Conservation (phyloP, 306 rosid species). For the Malus sylvestris region DNA sequence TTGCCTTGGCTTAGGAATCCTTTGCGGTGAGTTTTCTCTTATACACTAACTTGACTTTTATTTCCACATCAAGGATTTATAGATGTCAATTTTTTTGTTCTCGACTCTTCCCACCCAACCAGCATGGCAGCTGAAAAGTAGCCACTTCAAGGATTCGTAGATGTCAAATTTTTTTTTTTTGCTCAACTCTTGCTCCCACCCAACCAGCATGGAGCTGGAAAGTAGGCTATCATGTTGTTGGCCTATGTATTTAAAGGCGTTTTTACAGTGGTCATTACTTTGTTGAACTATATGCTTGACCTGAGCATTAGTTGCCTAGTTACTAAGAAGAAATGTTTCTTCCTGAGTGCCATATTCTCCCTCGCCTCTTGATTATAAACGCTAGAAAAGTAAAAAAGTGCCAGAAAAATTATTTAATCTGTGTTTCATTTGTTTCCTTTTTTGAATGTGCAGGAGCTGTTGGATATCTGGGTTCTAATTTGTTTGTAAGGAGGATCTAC, state of each 20-base stretch:
- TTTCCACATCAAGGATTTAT: background rate
- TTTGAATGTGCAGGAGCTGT: conserved; percentile 74
- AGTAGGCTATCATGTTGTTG: background rate
- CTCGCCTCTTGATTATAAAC: background rate
- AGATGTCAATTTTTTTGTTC: background rate
- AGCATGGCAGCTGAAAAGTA: background rate
- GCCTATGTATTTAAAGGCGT: background rate
- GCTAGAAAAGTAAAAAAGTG: background rate
- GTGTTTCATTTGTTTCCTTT: background rate
- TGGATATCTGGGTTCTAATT: conserved; percentile 90
- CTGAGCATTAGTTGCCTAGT: background rate
- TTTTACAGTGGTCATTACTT: background rate
- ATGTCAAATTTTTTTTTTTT: background rate
- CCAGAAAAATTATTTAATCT: background rate
- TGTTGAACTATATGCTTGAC: background rate
- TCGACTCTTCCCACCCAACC: background rate
- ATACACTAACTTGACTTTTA: background rate
- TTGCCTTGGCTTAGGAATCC: conserved; percentile 95
- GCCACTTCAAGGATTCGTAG: background rate
- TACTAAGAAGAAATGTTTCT: background rate
- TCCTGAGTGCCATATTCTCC: background rate
- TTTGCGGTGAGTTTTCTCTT: conserved; percentile 67
- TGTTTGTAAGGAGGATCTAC: conserved; percentile 98
- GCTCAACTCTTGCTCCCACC: background rate
- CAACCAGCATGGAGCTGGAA: background rate